Percentiles rank a stretch among this genome's conserved stretches.
Conservation (phyloP, 306 rosid genomes). For the Notholithocarpus densiflorus region DNA sequence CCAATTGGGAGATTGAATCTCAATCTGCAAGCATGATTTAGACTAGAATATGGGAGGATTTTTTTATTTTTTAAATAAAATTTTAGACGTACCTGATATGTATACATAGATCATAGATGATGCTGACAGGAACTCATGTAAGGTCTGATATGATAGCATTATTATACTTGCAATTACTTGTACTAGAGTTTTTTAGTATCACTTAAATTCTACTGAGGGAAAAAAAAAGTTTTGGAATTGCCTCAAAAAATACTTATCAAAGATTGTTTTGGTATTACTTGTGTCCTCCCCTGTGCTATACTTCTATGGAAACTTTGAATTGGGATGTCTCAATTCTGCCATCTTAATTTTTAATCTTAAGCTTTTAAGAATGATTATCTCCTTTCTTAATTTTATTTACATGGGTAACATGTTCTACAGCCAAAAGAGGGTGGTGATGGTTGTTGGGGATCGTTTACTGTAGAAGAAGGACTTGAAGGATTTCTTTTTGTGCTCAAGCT, state of each 20-base stretch:
- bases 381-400: neutral
- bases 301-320: conserved; percentile 15
- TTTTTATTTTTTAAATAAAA: neutral
- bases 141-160: conserved; percentile 7
- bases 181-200: neutral
- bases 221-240: no score
- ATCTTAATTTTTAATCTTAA: neutral
- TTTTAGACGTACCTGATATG: neutral
- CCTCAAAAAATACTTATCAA: no score
- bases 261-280: neutral
- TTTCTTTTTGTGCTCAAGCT: conserved; percentile 86
- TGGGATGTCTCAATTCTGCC: conserved; percentile 5
- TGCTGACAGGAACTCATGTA: neutral
- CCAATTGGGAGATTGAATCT: neutral
- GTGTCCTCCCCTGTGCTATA: conserved; percentile 2
- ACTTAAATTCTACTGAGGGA: neutral
- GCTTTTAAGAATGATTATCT: conserved; percentile 15
- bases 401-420: conserved; percentile 47
- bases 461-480: conserved; percentile 72
- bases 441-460: conserved; percentile 46
- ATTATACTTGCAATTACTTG: conserved; percentile 5
- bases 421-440: conserved; percentile 61
- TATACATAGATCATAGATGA: neutral
- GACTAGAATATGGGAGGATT: neutral
- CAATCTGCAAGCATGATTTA: neutral